A percentile compares a stretch with the other conserved stretches of the same genome.
phyloP scores from a whole-genome alignment of 1,139 yeast species.

The Candida tropicalis region DNA sequence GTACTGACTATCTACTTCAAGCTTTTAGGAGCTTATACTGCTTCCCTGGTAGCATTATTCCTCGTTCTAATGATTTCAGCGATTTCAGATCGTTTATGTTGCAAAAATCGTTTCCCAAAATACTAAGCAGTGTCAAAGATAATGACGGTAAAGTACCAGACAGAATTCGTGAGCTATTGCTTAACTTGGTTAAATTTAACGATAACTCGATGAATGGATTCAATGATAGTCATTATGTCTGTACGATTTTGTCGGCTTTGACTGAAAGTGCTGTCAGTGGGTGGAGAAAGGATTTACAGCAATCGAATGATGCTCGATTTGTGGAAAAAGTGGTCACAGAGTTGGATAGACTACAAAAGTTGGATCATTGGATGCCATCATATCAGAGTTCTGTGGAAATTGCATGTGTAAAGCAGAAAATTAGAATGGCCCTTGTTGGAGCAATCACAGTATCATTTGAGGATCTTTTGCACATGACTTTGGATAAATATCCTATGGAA shows the following conservation, averaged over 20 bases:
- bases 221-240: conserved; percentile 71
- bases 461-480: conserved; percentile 55
- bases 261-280: conserved; percentile 41
- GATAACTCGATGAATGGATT: conserved; percentile 82
- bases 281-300: conserved; percentile 14
- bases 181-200: conserved; percentile 77
- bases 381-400: conserved; percentile 61
- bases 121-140: conserved; percentile 63
- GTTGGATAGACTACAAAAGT: conserved; percentile 70
- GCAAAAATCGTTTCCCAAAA: conserved; percentile 66
- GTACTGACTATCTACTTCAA: conserved; percentile 69
- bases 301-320: conserved; percentile 18
- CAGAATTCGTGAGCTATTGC: conserved; percentile 60
- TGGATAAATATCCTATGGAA: conserved; percentile 48
- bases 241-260: conserved; percentile 59
- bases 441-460: conserved; percentile 53
- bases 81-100: conserved; percentile 69
- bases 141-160: conserved; percentile 68
- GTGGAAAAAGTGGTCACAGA: conserved; percentile 40
- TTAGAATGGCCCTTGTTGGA: conserved; percentile 62
- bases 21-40: conserved; percentile 76
- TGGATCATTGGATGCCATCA: conserved; percentile 89
- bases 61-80: conserved; percentile 78
- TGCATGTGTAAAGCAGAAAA: conserved; percentile 59
- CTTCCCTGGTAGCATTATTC: conserved; percentile 65